phyloP scores from a whole-genome alignment of 371 early-diverging fungal species.

The Lichtheimia corymbifera region DNA sequence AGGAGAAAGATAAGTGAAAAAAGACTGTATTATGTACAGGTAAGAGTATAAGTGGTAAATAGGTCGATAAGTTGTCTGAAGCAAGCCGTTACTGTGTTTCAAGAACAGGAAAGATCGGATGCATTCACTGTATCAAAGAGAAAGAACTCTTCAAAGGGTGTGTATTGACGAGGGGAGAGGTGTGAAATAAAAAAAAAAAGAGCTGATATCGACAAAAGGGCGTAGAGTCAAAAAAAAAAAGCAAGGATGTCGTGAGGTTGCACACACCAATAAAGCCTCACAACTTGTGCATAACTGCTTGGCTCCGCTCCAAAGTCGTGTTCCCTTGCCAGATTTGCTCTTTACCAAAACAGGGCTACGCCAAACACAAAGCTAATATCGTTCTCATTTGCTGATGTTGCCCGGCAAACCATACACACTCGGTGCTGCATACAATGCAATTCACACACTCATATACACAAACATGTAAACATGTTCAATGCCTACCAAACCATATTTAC shows the following conservation, averaged over 20 bases:
- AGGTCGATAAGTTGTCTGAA: not conserved
- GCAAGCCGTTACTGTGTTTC: conserved; percentile 1
- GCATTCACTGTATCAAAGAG: conserved; percentile 9
- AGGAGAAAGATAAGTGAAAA: not conserved
- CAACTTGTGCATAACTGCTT: conserved; percentile 2
- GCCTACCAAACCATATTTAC: too few species aligned
- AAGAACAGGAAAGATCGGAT: not conserved
- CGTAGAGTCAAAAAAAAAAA: not conserved
- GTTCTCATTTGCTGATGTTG: too few species aligned
- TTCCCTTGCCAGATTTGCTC: conserved; percentile 6
- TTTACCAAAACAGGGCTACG: not conserved
- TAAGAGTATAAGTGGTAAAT: not conserved
- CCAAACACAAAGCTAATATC: not conserved
- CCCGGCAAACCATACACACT: too few species aligned
- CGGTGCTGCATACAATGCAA: too few species aligned
- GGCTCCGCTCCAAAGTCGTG: conserved; percentile 4
- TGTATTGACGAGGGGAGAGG: not conserved
- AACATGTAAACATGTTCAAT: too few species aligned
- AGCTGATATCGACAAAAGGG: not conserved
- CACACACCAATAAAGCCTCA: conserved; percentile 2
- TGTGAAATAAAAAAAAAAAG: conserved; percentile 2
- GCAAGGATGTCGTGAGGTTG: not conserved
- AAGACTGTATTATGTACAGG: too few species aligned
- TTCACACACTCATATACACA: too few species aligned
- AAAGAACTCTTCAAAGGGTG: conserved; percentile 4